phyloP scores from a whole-genome alignment of 83 land plant species.

The Larix sibirica region DNA sequence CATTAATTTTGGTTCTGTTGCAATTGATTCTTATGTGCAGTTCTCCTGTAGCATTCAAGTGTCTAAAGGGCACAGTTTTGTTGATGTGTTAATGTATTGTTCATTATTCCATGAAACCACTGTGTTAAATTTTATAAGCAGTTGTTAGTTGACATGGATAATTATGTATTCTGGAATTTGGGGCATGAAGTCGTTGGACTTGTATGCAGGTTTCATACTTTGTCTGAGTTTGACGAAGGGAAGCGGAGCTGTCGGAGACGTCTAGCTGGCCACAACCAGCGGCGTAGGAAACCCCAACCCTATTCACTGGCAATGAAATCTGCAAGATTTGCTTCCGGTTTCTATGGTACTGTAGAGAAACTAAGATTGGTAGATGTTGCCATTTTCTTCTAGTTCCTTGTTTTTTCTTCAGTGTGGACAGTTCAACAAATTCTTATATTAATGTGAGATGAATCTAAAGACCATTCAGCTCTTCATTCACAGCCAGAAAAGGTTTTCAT shows the following conservation, averaged over 20 bases:
- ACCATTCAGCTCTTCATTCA: too few relatives aligned
- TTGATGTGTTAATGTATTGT: neutral
- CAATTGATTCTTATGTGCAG: neutral
- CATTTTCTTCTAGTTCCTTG: too few relatives aligned
- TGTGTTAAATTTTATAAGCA: neutral
- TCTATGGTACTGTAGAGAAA: constrained; percentile 6
- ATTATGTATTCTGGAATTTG: neutral
- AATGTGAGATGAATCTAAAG: too few relatives aligned
- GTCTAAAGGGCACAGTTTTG: neutral
- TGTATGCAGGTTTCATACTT: constrained; percentile 62
- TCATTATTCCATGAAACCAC: neutral
- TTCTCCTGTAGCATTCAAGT: too few relatives aligned
- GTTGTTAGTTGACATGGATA: neutral
- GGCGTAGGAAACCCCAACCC: constrained; percentile 66
- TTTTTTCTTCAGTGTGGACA: too few relatives aligned
- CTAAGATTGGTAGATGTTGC: neutral
- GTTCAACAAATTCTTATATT: too few relatives aligned
- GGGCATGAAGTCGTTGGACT: neutral
- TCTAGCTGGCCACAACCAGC: constrained; percentile 84
- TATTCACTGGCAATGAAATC: neutral
- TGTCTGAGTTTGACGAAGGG: constrained; percentile 81
- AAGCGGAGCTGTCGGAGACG: constrained; percentile 90
- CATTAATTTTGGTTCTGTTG: neutral
- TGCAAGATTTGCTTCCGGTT: constrained; percentile 10
- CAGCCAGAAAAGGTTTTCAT: too few relatives aligned